Base-by-base conservation (phyloP, 2,329 filamentous ascomycete genomes). In the Alternaria atra region DNA sequence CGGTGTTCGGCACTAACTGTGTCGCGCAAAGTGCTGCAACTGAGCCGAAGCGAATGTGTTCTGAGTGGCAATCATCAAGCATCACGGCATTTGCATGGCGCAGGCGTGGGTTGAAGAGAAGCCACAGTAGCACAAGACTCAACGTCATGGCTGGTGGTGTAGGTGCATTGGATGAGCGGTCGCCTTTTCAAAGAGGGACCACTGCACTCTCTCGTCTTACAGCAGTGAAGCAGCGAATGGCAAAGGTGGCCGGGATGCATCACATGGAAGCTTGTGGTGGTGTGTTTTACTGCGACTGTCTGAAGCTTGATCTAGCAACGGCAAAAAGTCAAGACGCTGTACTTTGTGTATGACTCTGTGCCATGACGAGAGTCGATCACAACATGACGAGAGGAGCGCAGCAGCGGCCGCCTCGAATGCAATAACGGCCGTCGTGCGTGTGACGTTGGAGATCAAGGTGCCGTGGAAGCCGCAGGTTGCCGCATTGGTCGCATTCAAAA, bases 101-200 rank as follows among this genome's bases (percentile, higher is more conserved):
- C 37, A 34, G 30, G 29, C 29, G 32, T 52, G 29, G 48, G 20
- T 42, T 52, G 35, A 58, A 35, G 35, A 53, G 39, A 43, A 52
- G 47, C 58, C 44, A 61, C 32, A n/a, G 53, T 63, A 17, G 30
- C 58, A 63, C 59, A 34, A 55, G 46, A 55, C 48, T 55, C 51
- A 48, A 54, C 52, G 37, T 50, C 47, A 51, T 42, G 29, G 32
- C 27, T 54, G 54, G 30, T 63, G 66, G 64, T 63, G 62, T 60
- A 17, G 46, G 64, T 58, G 64, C 51, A 69, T 67, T 67, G 64
- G 66, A 52, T 46, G 44, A 34, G 50, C 50, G 51, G 35, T 29
- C 47, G 34, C 53, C 32, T 17, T 43, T 57, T 42, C 40, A 30
- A 23, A 27, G 43, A 57, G 55, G 58, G 53, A 51, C 53, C 40